Base-by-base conservation (phyloP, 2,329 filamentous ascomycete species). In the Claviceps spartinae region DNA sequence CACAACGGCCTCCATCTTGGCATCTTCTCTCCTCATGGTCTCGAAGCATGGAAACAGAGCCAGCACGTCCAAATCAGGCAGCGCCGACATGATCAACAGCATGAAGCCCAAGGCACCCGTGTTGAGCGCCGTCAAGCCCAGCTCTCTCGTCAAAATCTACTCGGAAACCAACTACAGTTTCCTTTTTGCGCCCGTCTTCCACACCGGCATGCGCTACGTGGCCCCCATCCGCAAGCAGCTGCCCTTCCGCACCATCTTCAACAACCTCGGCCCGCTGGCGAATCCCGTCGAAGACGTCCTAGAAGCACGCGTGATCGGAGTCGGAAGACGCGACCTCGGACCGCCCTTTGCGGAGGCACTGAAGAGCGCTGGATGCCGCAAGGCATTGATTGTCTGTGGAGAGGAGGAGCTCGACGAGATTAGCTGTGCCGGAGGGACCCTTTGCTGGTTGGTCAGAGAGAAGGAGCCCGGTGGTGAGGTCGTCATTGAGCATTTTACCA, bases 1-100 rank as follows among this genome's bases (percentile, higher is more conserved):
- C 60, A 98, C 93, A 4, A 95, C 93, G 6, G 82, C 93, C 2
- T 95, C 89, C 18, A 96, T 98, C 63, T 74, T 98, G 48, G 88
- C 88, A 47, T 94, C 89, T 5, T 82, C 89, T 4, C 74, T 94
- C 30, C 78, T 98, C 38, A 77, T 94, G 61, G 77, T 95, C 53
- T 88, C 86, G 58, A 98, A 98, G 72, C 93, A 98, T 70, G 93
- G 93, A 57, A 98, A 98, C 74, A 84, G 86, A 59, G 90, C 93
- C 43, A 93, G 89, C 51, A 97, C 93, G 3, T 96, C 90, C 51
- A 90, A 93, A 63, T 97, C 91, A 3, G 93, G 93, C 50, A 95
- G 90, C 44, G 93, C 93, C 52, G 93, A 98, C 69, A 79, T 98
- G 47, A 78, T 98, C 54, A 83, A 82, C 62, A 81, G 81, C 62